A percentile compares a stretch with the other conserved stretches of the same genome.
phyloP scores from a whole-genome alignment of 768 basidiomycete species.

The Termitomyces titanicus region DNA sequence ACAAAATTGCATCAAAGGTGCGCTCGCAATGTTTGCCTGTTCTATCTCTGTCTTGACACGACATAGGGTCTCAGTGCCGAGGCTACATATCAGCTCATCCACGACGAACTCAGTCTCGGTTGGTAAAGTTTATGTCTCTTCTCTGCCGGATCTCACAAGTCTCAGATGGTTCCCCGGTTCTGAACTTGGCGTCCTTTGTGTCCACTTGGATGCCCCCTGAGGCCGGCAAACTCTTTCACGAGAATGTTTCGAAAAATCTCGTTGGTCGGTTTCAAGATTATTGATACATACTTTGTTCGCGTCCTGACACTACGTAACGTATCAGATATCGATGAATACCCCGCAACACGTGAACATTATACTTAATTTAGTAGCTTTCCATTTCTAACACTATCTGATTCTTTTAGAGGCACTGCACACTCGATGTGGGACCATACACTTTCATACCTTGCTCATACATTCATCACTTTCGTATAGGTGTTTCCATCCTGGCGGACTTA shows the following conservation, averaged over 20 bases:
- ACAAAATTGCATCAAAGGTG: conserved; percentile 54
- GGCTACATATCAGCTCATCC: conserved; percentile 51
- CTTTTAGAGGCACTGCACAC: conserved; percentile 47
- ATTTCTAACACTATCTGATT: neutral
- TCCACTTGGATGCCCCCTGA: conserved; percentile 59
- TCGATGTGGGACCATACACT: conserved; percentile 30
- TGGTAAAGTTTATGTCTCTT: conserved; percentile 18
- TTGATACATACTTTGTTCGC: neutral
- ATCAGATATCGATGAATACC: conserved; percentile 58
- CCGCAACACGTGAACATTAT: conserved; percentile 43
- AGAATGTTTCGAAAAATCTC: conserved; percentile 66
- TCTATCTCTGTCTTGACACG: neutral
- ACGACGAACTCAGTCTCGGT: conserved; percentile 61
- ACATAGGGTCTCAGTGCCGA: conserved; percentile 53
- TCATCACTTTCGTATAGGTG: conserved; percentile 21
- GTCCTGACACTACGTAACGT: neutral
- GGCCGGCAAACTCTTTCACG: conserved; percentile 50
- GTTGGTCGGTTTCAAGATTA: conserved; percentile 32
- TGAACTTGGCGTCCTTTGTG: conserved; percentile 63
- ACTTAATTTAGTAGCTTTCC: neutral
- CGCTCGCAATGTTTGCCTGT: neutral
- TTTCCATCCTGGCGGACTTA: conserved; percentile 53
- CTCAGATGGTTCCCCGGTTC: conserved; percentile 56
- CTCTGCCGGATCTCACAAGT: neutral
- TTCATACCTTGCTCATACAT: neutral